Base-by-base conservation (phyloP, 108 stramenopile species). In the Seminavis robusta region DNA sequence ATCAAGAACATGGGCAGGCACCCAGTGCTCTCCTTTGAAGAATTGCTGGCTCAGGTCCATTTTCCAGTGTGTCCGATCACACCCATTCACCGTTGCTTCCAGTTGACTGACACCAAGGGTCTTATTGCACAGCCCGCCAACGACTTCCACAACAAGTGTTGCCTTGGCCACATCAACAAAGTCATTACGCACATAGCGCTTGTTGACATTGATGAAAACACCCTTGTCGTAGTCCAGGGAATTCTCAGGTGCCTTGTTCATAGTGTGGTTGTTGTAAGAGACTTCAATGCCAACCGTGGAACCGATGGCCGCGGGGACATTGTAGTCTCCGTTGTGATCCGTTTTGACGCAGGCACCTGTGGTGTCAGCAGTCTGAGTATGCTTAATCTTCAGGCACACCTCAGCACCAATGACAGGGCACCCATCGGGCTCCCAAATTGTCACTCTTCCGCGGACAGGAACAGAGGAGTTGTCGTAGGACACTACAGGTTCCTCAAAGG, bases 11-110 rank as follows among this genome's bases (percentile, higher is more conserved):
- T 26, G 25, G 15, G 48, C 27, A 49, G 24, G 17, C 21, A 49
- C 48, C 10, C n/a, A 5, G 15, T 43, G 21, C 5, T 21, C 15
- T 21, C 23, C 20, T 5, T 21, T 16, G 21, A 43, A 43, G 4
- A 6, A 16, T 5, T 43, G 9, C n/a, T 43, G 42, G 4, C 17
- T n/a, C 42, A 43, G 21, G 15, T 5, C n/a, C 15, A 6, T 5
- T 15, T 49, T 24, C 48, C 48, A 49, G n/a, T n/a, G n/a, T n/a
- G n/a, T n/a, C n/a, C n/a, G n/a, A 24, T 49, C 48, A 30, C 48
- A 49, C 4, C 48, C 48, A 26, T 49, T 15, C 25, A 49, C 27
- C 15, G 4, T 49, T 7, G 27, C 7, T 4, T 8, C 15, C 7
- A 49, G 5, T 49, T 49, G n/a, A 15, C 21, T 49, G 15, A 26